Base-by-base conservation (phyloP, 164 flowering plant genomes). In the Nymphaea thermarum region DNA sequence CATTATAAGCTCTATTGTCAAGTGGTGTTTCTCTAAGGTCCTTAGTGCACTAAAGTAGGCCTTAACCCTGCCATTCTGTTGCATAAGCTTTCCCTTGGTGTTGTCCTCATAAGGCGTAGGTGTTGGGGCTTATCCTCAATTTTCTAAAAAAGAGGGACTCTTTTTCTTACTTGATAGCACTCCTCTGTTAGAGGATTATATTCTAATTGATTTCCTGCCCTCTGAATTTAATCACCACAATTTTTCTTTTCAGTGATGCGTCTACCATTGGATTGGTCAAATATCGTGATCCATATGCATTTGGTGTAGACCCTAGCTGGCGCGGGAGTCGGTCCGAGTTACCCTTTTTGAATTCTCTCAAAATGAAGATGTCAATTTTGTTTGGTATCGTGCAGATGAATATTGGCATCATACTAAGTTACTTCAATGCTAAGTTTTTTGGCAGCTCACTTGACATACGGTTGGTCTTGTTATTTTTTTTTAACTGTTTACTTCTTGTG, bases 291-390 rank as follows among this genome's bases (percentile, higher is more conserved):
- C 79, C 96, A 69, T 92, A 92, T 70, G 89, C 89, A 64, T 92
- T 92, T 76, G 98, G 98, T 67, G 90, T 92, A 45, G 98, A 92
- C 76, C 98, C 98, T 71, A 87, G 90, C 73, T 92, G 98, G 98
- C 89, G 93, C 74, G 98, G 98, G 72, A 92, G 98, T 78, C 94
- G 98, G 72, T 73, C 96, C 53, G 98, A 92, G 73, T 78, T 92
- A 68, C 98, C 98, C 66, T 92, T 90, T 71, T 70, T 92, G 73
- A 92, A 92, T 72, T 92, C 98, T 45, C 87, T 92, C 63, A 92
- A 92, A 77, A 92, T 92, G 98, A 92, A 92, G 84, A 90, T 92
- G 98, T 92, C 98, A 41, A 90, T 92, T 71, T 77, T 92, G 77
- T 71, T 90, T 68, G 96, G 96, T 67, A 78, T 92, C 51, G 73